Evolutionary conservation across 2,329 filamentous ascomycete species (phyloP).

Genomic region (Tolypocladium guangdongense): DNA sequence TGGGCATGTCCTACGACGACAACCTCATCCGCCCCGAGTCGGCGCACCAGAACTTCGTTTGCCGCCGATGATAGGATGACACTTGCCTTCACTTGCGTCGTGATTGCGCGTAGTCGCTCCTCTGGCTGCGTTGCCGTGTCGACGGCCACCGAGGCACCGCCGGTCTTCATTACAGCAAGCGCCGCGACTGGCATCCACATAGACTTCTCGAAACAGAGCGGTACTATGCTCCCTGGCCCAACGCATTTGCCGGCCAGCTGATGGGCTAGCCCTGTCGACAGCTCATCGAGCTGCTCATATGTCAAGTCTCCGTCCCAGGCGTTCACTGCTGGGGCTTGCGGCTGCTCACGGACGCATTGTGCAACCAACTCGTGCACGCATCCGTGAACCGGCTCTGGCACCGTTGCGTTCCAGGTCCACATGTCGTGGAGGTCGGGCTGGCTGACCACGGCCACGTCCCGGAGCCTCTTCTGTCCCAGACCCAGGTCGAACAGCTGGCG

Average conservation of each 20-base stretch:
- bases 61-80: conserved; percentile 7
- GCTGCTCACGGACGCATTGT: conserved; percentile 5
- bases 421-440: conserved; percentile 8
- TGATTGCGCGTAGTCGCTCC: conserved; percentile 7
- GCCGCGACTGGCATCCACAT: conserved; percentile 11
- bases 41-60: conserved; percentile 1
- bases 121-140: conserved; percentile 9
- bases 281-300: conserved; percentile 22
- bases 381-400: conserved; percentile 5
- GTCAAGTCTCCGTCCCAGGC: conserved; percentile 23
- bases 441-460: conserved; percentile 4
- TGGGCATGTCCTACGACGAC: neutral
- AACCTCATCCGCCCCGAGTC: conserved; percentile 2
- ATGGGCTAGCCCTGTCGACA: conserved; percentile 5
- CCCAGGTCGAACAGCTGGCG: neutral
- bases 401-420: conserved; percentile 9
- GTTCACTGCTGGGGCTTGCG: conserved; percentile 8
- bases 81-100: conserved; percentile 4
- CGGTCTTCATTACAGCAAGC: conserved; percentile 11
- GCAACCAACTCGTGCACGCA: conserved; percentile 10
- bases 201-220: conserved; percentile 13
- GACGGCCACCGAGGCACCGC: conserved; percentile 14
- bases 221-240: conserved; percentile 11
- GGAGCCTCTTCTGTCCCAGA: neutral
- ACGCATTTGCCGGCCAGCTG: conserved; percentile 11